phyloP scores from a whole-genome alignment of 352 stramenopile genomes.

The Globisporangium ultimum region DNA sequence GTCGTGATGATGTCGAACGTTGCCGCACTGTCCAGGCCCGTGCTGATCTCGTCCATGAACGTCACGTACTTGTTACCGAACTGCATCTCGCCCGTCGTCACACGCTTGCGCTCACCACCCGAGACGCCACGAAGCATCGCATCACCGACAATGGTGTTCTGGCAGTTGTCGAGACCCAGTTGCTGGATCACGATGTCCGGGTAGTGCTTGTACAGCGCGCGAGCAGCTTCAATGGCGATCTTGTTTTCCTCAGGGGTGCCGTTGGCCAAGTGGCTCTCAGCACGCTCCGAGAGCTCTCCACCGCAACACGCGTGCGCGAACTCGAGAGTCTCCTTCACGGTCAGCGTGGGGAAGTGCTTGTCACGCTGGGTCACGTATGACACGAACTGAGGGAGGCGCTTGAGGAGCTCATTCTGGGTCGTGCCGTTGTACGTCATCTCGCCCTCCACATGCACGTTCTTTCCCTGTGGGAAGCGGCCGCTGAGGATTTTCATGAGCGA shows the following conservation, averaged over 20 bases:
- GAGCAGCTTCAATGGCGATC: conserved; percentile 3
- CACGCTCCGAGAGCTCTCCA: conserved; percentile 14
- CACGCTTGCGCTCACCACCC: conserved; percentile 33
- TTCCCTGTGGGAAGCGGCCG: conserved; percentile 23
- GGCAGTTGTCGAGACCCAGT: conserved; percentile 1
- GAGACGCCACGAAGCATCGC: conserved; percentile 41
- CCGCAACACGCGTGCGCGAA: conserved; percentile 59
- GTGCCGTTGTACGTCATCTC: conserved; percentile 31
- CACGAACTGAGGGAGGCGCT: conserved; percentile 21
- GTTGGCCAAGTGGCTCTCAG: conserved; percentile 28
- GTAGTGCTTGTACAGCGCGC: conserved; percentile 11
- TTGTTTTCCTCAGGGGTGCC: conserved; percentile 23
- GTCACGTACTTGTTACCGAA: conserved; percentile 58
- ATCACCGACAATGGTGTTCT: conserved; percentile 36
- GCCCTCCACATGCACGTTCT: conserved; percentile 18
- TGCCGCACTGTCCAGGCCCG: conserved; percentile 47
- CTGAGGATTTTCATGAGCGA: conserved; percentile 32
- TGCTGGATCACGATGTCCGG: conserved; percentile 1
- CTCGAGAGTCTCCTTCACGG: conserved; percentile 2
- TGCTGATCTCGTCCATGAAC: conserved; percentile 79
- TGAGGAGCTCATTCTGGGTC: conserved; percentile 6
- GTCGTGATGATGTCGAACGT: conserved; percentile 60
- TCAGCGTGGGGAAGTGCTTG: conserved; percentile 70
- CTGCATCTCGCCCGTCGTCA: conserved; percentile 61
- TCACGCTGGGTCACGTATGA: conserved; percentile 40